Conservation (phyloP, 805 yeast species). For the Pichia phayaonensis region DNA sequence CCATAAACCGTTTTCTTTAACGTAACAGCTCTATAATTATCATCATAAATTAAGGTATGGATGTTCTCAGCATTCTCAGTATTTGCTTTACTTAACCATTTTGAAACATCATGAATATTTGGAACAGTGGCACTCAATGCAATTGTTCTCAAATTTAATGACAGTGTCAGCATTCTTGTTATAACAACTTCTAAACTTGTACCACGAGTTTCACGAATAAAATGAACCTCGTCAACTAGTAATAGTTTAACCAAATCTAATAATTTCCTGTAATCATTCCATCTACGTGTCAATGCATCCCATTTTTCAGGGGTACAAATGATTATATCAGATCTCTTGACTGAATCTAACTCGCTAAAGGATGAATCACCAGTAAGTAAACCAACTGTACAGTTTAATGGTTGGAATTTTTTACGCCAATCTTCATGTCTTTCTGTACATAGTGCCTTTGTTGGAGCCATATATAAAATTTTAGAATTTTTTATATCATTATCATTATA, state of each 20-base stretch:
- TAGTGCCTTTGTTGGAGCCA: conserved; percentile 86
- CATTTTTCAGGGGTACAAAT: conserved; percentile 88
- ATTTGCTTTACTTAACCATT: conserved; percentile 53
- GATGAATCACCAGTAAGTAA: conserved; percentile 96
- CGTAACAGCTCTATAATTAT: conserved; percentile 87
- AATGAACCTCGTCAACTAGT: conserved; percentile 92
- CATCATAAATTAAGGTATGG: conserved; percentile 92
- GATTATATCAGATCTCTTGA: conserved; percentile 76
- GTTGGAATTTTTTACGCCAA: conserved; percentile 61
- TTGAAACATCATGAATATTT: conserved; percentile 86
- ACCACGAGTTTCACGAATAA: conserved; percentile 94
- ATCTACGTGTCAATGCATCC: conserved; percentile 95
- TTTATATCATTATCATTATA: conserved; percentile 52
- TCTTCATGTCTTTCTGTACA: conserved; percentile 96
- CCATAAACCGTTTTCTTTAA: conserved; percentile 62
- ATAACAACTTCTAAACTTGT: conserved; percentile 92
- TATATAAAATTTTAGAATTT: conserved; percentile 82
- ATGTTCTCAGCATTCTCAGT: conserved; percentile 56
- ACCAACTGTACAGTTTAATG: conserved; percentile 81
- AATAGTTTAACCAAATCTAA: conserved; percentile 74
- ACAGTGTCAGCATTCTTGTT: conserved; percentile 88
- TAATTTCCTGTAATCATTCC: conserved; percentile 77
- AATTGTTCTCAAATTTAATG: conserved; percentile 80
- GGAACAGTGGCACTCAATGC: conserved; percentile 93
- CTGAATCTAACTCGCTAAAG: conserved; percentile 66